Conservation (phyloP, 768 basidiomycete species). For the Boletus insuetus region DNA sequence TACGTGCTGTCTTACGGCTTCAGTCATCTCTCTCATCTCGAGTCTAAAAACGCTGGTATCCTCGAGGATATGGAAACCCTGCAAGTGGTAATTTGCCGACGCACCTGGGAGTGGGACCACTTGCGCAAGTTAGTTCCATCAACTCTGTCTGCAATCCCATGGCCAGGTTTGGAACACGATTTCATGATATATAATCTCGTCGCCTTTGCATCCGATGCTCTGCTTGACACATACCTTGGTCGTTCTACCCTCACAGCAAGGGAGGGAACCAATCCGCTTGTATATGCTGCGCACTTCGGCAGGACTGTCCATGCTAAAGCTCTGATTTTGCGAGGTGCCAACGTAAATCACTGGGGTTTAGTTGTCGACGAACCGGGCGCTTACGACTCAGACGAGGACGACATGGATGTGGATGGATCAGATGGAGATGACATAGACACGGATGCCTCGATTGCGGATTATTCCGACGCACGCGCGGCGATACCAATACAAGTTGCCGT, state of each 20-base stretch:
- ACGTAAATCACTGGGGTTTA: neutral
- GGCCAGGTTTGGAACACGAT: slow-evolving; percentile 7
- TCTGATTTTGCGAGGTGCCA: neutral
- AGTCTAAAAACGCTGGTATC: neutral
- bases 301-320: neutral
- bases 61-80: slow-evolving; percentile 1
- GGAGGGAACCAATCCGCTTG: slow-evolving; percentile 7
- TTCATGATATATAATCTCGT: slow-evolving; percentile 4
- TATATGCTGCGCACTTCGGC: slow-evolving; percentile 7
- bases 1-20: slow-evolving; percentile 13
- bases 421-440: neutral
- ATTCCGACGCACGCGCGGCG: neutral
- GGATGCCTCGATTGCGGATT: neutral
- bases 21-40: slow-evolving; percentile 3
- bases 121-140: neutral
- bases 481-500: neutral
- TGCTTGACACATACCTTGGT: neutral
- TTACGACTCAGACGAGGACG: neutral
- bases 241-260: neutral
- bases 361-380: neutral
- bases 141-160: neutral
- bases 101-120: slow-evolving; percentile 1
- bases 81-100: neutral
- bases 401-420: neutral
- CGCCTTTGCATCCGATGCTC: neutral